Evolutionary conservation across 306 rosid species (phyloP).

Genomic region (Gynostemma pentaphyllum): DNA sequence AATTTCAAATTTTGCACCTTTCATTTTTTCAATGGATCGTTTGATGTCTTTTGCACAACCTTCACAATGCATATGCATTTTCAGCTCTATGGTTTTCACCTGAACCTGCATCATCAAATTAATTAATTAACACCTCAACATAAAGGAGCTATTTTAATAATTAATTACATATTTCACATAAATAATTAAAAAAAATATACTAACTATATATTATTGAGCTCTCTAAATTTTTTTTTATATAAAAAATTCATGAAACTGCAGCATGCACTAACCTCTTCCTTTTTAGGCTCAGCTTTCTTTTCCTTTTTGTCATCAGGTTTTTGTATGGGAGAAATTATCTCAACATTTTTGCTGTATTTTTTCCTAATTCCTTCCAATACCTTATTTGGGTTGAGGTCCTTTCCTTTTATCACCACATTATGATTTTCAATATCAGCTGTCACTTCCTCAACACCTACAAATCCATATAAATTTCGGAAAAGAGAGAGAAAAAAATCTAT

Average conservation of each 20-base stretch:
- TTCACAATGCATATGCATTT: constrained; percentile 53
- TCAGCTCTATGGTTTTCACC: constrained; percentile 41
- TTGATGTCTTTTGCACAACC: constrained; percentile 58
- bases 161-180: neutral
- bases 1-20: constrained; percentile 39
- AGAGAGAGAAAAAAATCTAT: neutral
- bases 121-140: too few relatives aligned
- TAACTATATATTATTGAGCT: neutral
- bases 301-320: constrained; percentile 16
- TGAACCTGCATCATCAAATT: constrained; percentile 10
- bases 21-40: constrained; percentile 32
- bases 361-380: constrained; percentile 40
- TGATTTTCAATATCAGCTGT: constrained; percentile 35
- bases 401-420: constrained; percentile 42
- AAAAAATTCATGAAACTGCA: neutral
- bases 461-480: neutral
- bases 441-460: constrained; percentile 47
- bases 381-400: constrained; percentile 30
- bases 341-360: constrained; percentile 53
- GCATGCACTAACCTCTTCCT: too few relatives aligned
- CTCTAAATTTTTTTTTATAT: neutral
- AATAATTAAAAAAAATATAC: too few relatives aligned
- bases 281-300: constrained; percentile 7
- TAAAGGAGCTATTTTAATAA: too few relatives aligned
- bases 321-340: constrained; percentile 45